phyloP scores from a whole-genome alignment of 495 filamentous ascomycete species.

The Cenococcum geophilum region DNA sequence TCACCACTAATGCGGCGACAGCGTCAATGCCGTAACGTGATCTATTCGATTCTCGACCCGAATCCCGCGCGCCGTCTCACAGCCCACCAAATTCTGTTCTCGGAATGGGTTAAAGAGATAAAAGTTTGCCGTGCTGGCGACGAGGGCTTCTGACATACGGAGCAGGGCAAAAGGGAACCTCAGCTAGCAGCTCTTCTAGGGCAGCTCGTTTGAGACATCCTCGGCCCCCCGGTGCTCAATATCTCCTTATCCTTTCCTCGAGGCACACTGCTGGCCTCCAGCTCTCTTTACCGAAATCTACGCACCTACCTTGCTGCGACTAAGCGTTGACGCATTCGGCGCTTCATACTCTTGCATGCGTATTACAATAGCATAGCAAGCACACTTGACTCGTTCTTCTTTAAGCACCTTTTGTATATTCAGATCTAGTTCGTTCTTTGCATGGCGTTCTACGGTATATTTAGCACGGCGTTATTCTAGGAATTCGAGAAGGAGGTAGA shows the following conservation, averaged over 20 bases:
- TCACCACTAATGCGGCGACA: constrained; percentile 45
- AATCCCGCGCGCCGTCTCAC: constrained; percentile 88
- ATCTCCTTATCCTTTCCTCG: constrained; percentile 1
- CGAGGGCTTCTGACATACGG: constrained; percentile 61
- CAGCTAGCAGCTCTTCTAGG: background rate
- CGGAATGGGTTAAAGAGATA: constrained; percentile 97
- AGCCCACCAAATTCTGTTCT: constrained; percentile 91
- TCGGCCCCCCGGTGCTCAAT: background rate
- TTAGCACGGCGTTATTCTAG: constrained; percentile 22
- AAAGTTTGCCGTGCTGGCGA: constrained; percentile 92
- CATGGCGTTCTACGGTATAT: constrained; percentile 24
- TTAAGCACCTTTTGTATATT: constrained; percentile 9
- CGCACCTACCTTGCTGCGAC: constrained; percentile 8
- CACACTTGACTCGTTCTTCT: background rate
- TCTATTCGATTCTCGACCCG: constrained; percentile 97
- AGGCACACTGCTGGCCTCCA: constrained; percentile 8
- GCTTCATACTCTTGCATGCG: constrained; percentile 23
- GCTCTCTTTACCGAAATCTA: background rate
- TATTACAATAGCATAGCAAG: constrained; percentile 19
- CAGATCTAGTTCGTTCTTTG: constrained; percentile 2
- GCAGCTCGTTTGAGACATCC: constrained; percentile 9
- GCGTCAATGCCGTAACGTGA: constrained; percentile 96
- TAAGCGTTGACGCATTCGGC: constrained; percentile 13
- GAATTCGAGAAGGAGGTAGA: constrained; percentile 18
- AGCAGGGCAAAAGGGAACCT: constrained; percentile 3